phyloP scores from a whole-genome alignment of 495 filamentous ascomycete genomes.

The Glonium stellatum region DNA sequence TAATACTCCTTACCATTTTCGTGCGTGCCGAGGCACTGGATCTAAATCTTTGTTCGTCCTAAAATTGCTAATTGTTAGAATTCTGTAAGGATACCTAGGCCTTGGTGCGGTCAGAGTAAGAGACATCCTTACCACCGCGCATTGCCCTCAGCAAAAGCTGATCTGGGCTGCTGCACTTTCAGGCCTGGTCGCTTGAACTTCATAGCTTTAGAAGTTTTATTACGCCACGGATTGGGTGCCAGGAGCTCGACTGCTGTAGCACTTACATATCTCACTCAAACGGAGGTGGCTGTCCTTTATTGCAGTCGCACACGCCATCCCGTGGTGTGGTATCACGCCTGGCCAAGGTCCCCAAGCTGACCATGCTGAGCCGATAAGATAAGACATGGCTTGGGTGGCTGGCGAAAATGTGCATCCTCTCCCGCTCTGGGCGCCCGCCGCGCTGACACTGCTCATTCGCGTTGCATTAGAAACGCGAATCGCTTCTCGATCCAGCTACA shows the following conservation, averaged over 20 bases:
- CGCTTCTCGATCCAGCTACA: no score
- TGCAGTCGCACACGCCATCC: background rate
- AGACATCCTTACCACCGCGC: slow-evolving; percentile 22
- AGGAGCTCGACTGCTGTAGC: background rate
- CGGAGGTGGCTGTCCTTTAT: background rate
- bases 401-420: background rate
- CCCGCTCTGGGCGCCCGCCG: background rate
- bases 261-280: background rate
- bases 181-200: slow-evolving; percentile 23
- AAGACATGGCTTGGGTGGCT: background rate
- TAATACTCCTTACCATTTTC: slow-evolving; percentile 19
- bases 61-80: background rate
- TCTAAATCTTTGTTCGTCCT: slow-evolving; percentile 31
- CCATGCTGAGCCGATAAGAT: background rate
- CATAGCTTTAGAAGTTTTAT: slow-evolving; percentile 6
- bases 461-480: no score
- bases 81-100: background rate
- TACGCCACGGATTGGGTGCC: background rate
- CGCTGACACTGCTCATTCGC: background rate
- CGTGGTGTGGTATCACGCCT: background rate
- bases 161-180: slow-evolving; percentile 28
- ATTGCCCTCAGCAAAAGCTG: slow-evolving; percentile 28
- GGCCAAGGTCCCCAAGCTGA: background rate
- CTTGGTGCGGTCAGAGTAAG: background rate
- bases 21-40: slow-evolving; percentile 18